phyloP scores from a whole-genome alignment of 371 early-diverging fungal genomes.

The Mycotypha africana region DNA sequence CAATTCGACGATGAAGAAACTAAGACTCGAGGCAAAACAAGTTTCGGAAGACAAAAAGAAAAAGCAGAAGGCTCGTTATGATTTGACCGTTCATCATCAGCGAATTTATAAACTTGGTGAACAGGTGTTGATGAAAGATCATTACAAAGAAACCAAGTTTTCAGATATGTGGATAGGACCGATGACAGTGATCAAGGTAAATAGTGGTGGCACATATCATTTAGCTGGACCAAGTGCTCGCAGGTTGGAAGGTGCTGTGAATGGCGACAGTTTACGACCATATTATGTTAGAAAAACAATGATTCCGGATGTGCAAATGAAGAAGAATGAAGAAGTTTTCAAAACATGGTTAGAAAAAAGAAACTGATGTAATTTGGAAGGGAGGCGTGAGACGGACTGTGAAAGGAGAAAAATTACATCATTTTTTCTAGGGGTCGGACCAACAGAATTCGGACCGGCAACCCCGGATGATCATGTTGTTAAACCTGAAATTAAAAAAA shows the following conservation, averaged over 20 bases:
- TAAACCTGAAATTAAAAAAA: no score
- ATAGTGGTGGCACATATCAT: constrained; percentile 7
- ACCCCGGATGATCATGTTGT: no score
- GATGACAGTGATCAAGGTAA: neutral
- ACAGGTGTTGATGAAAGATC: constrained; percentile 12
- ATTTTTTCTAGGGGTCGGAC: no score
- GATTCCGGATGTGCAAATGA: constrained; percentile 10
- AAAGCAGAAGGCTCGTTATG: neutral
- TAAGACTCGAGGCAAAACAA: neutral
- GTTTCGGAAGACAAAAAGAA: neutral
- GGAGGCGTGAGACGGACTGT: no score
- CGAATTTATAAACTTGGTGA: constrained; percentile 8
- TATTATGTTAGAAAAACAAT: neutral
- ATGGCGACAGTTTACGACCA: constrained; percentile 8
- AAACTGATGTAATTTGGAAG: no score
- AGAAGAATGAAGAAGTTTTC: no score
- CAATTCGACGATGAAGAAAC: neutral
- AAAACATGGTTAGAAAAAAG: no score
- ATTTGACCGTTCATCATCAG: neutral
- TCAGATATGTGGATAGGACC: constrained; percentile 13
- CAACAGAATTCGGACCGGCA: no score
- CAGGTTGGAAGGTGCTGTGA: constrained; percentile 5
- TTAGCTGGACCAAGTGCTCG: constrained; percentile 2
- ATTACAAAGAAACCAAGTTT: constrained; percentile 3
- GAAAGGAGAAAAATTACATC: no score